Percentiles rank a stretch among this genome's conserved stretches.
These are phyloP conservation scores for Lentinula sp. DNA, from an alignment of 768 basidiomycete genomes.

Conservation along the genomic window DNA sequence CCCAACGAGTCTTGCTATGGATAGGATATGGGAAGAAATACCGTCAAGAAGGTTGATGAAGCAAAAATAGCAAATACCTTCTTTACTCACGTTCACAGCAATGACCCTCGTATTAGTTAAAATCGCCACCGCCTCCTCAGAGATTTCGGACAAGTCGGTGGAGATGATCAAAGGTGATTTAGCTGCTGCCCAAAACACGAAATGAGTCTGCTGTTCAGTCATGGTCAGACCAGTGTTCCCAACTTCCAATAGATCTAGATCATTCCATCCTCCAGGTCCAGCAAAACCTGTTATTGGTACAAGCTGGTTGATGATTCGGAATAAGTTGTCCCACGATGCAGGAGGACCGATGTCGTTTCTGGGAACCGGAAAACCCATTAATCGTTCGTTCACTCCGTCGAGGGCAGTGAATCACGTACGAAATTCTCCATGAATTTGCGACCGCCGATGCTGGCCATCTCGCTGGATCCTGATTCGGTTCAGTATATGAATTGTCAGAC, in stretches of 20 bases:
- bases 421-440: constrained; percentile 47
- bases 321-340: constrained; percentile 38
- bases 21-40: background rate
- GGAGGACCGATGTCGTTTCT: constrained; percentile 45
- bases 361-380: background rate
- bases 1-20: constrained; percentile 39
- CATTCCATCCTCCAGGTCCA: constrained; percentile 39
- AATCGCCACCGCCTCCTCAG: constrained; percentile 27
- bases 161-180: constrained; percentile 45
- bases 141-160: constrained; percentile 31
- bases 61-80: background rate
- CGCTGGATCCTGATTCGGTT: constrained; percentile 30
- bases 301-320: constrained; percentile 45
- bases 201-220: constrained; percentile 26
- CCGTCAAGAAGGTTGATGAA: background rate
- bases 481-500: background rate
- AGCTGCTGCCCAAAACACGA: constrained; percentile 47
- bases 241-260: constrained; percentile 50
- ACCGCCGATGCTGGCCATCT: constrained; percentile 39
- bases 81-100: constrained; percentile 31
- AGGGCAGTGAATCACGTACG: constrained; percentile 20
- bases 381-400: background rate
- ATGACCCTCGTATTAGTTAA: constrained; percentile 36
- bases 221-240: constrained; percentile 38
- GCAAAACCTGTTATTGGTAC: constrained; percentile 47